These are phyloP conservation scores for Botrytis cinerea DNA, from an alignment of 2,329 filamentous ascomycete species.

Conservation along the genomic window DNA sequence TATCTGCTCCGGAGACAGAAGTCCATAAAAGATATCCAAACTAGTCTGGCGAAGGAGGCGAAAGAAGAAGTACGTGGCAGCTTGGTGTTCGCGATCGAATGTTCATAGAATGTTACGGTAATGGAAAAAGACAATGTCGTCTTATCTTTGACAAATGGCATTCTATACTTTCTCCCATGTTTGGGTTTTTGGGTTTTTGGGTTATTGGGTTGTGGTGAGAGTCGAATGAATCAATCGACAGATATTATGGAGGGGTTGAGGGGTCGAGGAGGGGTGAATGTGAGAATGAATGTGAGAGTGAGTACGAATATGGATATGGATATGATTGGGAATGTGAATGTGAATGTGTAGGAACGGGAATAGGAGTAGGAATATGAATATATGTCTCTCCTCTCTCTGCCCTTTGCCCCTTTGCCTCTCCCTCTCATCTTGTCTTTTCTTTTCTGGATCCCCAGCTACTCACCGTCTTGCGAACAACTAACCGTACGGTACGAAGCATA, in stretches of 20 bases:
- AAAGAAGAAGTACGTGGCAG: conserved; percentile 12
- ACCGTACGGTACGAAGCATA: not conserved
- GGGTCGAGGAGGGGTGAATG: not conserved
- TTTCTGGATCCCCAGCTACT: not conserved
- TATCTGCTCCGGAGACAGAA: not conserved
- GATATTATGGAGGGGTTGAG: not conserved
- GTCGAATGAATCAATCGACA: not conserved
- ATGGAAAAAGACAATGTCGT: not conserved
- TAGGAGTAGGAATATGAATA: not conserved
- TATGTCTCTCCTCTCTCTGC: not conserved
- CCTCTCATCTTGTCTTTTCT: not conserved
- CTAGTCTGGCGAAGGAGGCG: not conserved
- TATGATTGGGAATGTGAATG: not conserved
- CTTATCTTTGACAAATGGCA: conserved; percentile 7
- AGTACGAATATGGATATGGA: not conserved
- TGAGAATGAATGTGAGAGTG: not conserved
- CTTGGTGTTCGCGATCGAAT: not conserved
- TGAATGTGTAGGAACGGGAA: not conserved
- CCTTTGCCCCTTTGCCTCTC: not conserved
- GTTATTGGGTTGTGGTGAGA: not conserved
- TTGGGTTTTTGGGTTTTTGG: not conserved
- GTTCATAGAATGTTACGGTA: not conserved
- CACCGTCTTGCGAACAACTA: not conserved
- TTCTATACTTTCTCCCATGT: not conserved
- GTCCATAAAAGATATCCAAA: not conserved